Base-by-base conservation (phyloP, 2,329 filamentous ascomycete genomes). In the Geosmithia flava region DNA sequence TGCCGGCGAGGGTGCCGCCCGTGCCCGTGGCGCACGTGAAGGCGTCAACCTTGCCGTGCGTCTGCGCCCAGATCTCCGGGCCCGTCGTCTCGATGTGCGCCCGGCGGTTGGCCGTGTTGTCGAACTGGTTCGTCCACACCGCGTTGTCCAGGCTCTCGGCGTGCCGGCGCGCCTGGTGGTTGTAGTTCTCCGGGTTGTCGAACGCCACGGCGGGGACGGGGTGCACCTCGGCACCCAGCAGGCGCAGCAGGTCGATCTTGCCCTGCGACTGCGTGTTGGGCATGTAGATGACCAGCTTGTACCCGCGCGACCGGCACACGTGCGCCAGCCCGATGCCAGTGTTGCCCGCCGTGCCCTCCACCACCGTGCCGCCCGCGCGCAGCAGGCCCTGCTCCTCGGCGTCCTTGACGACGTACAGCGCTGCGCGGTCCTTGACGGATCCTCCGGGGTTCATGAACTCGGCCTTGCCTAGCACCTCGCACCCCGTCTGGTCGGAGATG, bases 391-490 rank as follows among this genome's bases (percentile, higher is more conserved):
- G 80, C 67, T 93, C 86, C 68, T 98, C 93, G 52, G 93, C 93
- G 70, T 96, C 85, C 60, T 87, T 83, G 56, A 98, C 87, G 5
- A 97, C 87, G 69, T 87, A 98, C 45, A 96, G 79, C 3, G 93
- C 93, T 2, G 93, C 93, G 53, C 93, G 86, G 69, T 98, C 93
- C 71, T 98, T 98, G 64, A 98, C 84, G 48, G 84, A 90, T 51
- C 93, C 93, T 56, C 93, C 93, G 1, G 93, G 93, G 73, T 98
- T 98, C 75, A 95, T 93, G 71, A 98, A 98, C 66, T 98, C 93
- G 58, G 93, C 90, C 68, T 98, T 98, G 60, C 91, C 93, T 41
- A 97, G 81, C 50, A 98, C 74, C 58, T 95, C 86, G 75, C 93
- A 97, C 54, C 90, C 89, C 1, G 93, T 97, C 61, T 94, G 78